phyloP scores from a whole-genome alignment of 1,139 yeast species.

The Pichia inconspicua region DNA sequence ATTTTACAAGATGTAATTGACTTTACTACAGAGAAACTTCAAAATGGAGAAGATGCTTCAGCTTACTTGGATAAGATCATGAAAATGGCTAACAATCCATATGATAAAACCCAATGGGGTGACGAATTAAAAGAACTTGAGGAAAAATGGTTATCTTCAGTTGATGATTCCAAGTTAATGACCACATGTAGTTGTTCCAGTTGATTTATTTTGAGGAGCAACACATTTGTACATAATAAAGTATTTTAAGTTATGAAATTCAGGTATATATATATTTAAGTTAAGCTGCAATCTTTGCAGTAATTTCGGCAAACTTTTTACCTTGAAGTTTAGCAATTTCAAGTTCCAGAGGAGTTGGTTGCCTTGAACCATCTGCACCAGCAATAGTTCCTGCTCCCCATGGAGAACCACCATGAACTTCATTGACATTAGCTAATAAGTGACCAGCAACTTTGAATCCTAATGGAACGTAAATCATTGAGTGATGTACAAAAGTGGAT shows the following conservation, averaged over 20 bases:
- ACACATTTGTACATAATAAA: too few relatives aligned
- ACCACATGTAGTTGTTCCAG: slow-evolving; percentile 62
- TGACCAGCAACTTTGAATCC: slow-evolving; percentile 62
- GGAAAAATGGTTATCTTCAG: slow-evolving; percentile 45
- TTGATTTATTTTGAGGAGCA: slow-evolving; percentile 18
- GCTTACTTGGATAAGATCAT: slow-evolving; percentile 44
- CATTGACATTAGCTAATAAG: slow-evolving; percentile 49
- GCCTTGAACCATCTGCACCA: slow-evolving; percentile 69
- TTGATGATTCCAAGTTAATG: slow-evolving; percentile 44
- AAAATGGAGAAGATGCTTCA: slow-evolving; percentile 23
- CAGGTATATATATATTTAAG: too few relatives aligned
- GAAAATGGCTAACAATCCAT: slow-evolving; percentile 59
- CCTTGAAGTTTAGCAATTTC: slow-evolving; percentile 59
- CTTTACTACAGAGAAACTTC: slow-evolving; percentile 25
- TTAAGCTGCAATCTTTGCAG: slow-evolving; percentile 12
- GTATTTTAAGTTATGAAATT: too few relatives aligned
- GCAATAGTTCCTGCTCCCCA: slow-evolving; percentile 87
- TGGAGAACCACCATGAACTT: slow-evolving; percentile 74
- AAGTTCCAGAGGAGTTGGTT: slow-evolving; percentile 56
- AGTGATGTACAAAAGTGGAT: slow-evolving; percentile 67
- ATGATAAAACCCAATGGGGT: slow-evolving; percentile 56
- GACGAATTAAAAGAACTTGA: slow-evolving; percentile 49
- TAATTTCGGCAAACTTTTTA: slow-evolving; percentile 41
- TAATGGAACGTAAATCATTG: slow-evolving; percentile 67
- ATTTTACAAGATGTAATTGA: slow-evolving; percentile 76